These are phyloP conservation scores for Nasturtium officinale DNA, from an alignment of 345 rosid genomes.

Conservation along the genomic window DNA sequence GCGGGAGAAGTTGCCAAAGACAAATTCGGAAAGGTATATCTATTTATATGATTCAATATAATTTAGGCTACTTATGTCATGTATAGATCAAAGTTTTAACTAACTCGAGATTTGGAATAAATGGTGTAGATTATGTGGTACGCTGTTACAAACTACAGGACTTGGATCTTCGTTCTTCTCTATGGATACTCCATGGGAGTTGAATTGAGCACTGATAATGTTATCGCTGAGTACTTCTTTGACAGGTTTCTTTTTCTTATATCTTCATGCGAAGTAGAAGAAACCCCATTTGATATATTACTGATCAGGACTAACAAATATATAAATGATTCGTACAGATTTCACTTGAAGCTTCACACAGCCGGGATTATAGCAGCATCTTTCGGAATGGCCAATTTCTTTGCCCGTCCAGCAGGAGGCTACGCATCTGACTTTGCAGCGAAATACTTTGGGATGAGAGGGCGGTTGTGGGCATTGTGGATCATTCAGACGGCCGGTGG, in stretches of 20 bases:
- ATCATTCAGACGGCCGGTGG: slow-evolving; percentile 60
- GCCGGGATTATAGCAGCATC: slow-evolving; percentile 61
- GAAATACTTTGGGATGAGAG: slow-evolving; percentile 55
- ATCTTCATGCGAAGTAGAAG: neutral
- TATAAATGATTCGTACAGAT: slow-evolving; percentile 8
- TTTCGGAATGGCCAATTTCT: slow-evolving; percentile 63
- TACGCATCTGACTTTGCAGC: slow-evolving; percentile 51
- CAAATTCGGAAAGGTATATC: slow-evolving; percentile 62
- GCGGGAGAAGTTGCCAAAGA: slow-evolving; percentile 65
- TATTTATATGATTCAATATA: no score
- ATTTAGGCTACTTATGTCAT: neutral
- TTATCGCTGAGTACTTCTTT: slow-evolving; percentile 70
- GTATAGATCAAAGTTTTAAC: slow-evolving; percentile 2
- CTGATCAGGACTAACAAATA: no score
- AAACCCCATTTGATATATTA: no score
- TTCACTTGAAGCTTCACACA: slow-evolving; percentile 51
- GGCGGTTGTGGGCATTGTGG: slow-evolving; percentile 57
- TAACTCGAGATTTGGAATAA: neutral
- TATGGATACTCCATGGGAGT: slow-evolving; percentile 71
- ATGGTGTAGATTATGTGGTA: slow-evolving; percentile 54
- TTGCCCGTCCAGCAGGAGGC: slow-evolving; percentile 60
- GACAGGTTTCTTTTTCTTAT: slow-evolving; percentile 46
- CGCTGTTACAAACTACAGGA: slow-evolving; percentile 62
- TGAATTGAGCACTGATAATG: slow-evolving; percentile 67
- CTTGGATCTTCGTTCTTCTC: slow-evolving; percentile 67